These are phyloP conservation scores for Bathelium albidoporum DNA, from an alignment of 495 filamentous ascomycete genomes.

Conservation along the genomic window DNA sequence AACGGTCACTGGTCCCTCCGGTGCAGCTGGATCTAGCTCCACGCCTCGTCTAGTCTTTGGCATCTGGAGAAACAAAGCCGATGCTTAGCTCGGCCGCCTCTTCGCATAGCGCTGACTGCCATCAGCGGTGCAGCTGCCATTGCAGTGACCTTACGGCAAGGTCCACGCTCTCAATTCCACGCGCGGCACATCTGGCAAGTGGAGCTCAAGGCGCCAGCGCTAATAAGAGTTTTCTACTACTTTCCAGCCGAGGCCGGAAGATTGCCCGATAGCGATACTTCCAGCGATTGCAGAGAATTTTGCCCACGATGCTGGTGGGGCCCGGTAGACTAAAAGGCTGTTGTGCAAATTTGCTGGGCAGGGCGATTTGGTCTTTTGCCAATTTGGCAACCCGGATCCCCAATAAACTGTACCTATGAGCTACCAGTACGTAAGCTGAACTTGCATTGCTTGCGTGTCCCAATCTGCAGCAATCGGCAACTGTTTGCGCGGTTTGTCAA, in stretches of 20 bases:
- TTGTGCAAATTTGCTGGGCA: neutral
- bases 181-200: neutral
- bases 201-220: neutral
- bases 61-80: neutral
- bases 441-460: constrained; percentile 1
- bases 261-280: neutral
- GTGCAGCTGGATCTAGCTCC: neutral
- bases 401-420: neutral
- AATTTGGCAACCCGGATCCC: neutral
- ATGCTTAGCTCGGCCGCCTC: neutral
- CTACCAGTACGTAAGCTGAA: neutral
- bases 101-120: neutral
- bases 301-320: neutral
- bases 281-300: neutral
- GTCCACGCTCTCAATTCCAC: neutral
- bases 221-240: neutral
- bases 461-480: neutral
- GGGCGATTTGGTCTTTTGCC: neutral
- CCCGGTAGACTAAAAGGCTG: neutral
- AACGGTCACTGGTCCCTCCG: neutral
- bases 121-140: neutral
- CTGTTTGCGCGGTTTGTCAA: neutral
- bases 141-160: neutral
- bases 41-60: too few species aligned
- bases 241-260: neutral